Evolutionary conservation across 2,329 filamentous ascomycete species (phyloP).

Genomic region (Penicillium oxalicum): DNA sequence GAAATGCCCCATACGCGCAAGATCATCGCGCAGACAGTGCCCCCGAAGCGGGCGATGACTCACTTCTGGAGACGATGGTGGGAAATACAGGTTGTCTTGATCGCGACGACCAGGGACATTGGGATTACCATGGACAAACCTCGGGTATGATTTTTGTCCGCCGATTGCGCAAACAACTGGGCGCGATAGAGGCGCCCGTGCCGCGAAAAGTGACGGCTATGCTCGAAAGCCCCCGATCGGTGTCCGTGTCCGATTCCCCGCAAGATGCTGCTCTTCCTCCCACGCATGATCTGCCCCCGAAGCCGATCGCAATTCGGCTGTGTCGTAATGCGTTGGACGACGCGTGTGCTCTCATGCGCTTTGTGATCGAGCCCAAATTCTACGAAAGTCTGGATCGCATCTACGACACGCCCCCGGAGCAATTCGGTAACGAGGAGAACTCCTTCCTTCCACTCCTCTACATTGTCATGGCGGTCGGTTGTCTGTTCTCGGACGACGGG

Average conservation of each 20-base stretch:
- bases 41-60: constrained; percentile 53
- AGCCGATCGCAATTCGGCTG: constrained; percentile 50
- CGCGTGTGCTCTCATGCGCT: constrained; percentile 58
- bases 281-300: constrained; percentile 63
- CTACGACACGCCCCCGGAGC: constrained; percentile 63
- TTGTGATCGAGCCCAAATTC: constrained; percentile 77
- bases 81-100: constrained; percentile 86
- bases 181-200: constrained; percentile 53
- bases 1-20: constrained; percentile 14
- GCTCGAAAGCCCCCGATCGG: constrained; percentile 64
- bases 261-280: constrained; percentile 50
- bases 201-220: constrained; percentile 48
- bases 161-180: constrained; percentile 81
- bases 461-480: constrained; percentile 64
- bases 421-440: constrained; percentile 59
- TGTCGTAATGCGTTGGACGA: constrained; percentile 58
- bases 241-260: constrained; percentile 58
- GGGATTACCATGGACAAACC: constrained; percentile 92
- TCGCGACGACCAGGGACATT: constrained; percentile 82
- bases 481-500: constrained; percentile 60
- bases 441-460: constrained; percentile 66
- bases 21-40: constrained; percentile 22
- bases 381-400: constrained; percentile 69
- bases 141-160: constrained; percentile 85
- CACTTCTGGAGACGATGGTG: constrained; percentile 87